phyloP scores from a whole-genome alignment of 768 basidiomycete species.

The Lentinula guzmanii region DNA sequence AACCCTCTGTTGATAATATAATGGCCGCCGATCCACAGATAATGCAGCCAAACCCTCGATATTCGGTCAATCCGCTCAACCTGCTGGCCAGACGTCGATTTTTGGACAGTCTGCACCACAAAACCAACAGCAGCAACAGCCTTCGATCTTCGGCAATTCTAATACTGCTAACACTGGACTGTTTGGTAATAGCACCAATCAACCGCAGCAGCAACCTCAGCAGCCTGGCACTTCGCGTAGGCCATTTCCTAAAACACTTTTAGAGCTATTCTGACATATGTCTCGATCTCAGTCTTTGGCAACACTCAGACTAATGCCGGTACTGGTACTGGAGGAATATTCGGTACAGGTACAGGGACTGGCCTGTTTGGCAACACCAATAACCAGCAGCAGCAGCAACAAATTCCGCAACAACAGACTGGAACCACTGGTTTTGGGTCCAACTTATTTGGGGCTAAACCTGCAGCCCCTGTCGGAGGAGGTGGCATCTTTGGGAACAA shows the following conservation, averaged over 20 bases:
- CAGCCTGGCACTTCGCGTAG: conserved; percentile 28
- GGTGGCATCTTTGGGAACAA: conserved; percentile 26
- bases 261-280: not conserved
- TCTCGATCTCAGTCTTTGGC: conserved; percentile 27
- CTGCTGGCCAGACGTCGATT: conserved; percentile 19
- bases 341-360: conserved; percentile 26
- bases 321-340: conserved; percentile 20
- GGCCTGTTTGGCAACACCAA: conserved; percentile 22
- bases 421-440: conserved; percentile 14
- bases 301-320: conserved; percentile 20
- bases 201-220: conserved; percentile 29
- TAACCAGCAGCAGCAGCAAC: conserved; percentile 28
- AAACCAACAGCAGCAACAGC: conserved; percentile 14
- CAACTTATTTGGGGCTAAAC: conserved; percentile 40
- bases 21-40: conserved; percentile 5
- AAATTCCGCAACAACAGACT: conserved; percentile 30
- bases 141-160: conserved; percentile 11
- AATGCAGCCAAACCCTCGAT: conserved; percentile 37
- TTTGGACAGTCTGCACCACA: conserved; percentile 12
- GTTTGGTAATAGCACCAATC: conserved; percentile 24
- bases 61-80: conserved; percentile 44
- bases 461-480: conserved; percentile 26
- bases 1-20: not conserved
- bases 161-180: conserved; percentile 17
- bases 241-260: conserved; percentile 8